These are phyloP conservation scores for Boechera stricta DNA, from an alignment of 345 rosid species.

Conservation along the genomic window DNA sequence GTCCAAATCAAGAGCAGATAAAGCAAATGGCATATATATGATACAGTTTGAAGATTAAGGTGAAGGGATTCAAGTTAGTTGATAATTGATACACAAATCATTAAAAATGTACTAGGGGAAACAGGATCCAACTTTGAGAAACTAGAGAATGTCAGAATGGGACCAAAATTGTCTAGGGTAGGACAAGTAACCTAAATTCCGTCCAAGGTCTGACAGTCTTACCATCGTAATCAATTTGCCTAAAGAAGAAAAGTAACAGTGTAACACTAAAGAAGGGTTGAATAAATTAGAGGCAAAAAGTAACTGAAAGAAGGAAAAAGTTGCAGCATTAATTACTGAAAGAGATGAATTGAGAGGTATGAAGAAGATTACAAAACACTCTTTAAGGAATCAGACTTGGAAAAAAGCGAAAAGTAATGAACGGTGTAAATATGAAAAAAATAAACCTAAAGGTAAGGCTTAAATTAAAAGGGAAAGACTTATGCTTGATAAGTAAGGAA, in stretches of 20 bases:
- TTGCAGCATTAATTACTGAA: slow-evolving; percentile 14
- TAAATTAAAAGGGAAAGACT: slow-evolving; percentile 34
- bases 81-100: slow-evolving; percentile 5
- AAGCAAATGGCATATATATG: slow-evolving; percentile 7
- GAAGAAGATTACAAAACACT: slow-evolving; percentile 37
- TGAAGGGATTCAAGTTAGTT: slow-evolving; percentile 26
- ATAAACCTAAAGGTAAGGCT: slow-evolving; percentile 41
- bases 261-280: slow-evolving; percentile 18
- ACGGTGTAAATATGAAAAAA: slow-evolving; percentile 39
- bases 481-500: slow-evolving; percentile 49
- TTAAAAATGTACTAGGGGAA: not conserved
- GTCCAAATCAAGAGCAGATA: slow-evolving; percentile 12
- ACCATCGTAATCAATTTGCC: slow-evolving; percentile 16
- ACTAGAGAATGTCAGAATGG: slow-evolving; percentile 2
- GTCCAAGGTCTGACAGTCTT: slow-evolving; percentile 1
- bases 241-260: slow-evolving; percentile 12
- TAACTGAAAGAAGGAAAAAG: slow-evolving; percentile 22
- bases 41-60: not conserved
- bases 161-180: not conserved
- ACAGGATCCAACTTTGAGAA: slow-evolving; percentile 9
- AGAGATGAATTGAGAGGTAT: slow-evolving; percentile 27
- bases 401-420: slow-evolving; percentile 43
- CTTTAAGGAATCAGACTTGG: slow-evolving; percentile 32
- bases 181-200: slow-evolving; percentile 12
- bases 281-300: not conserved